These are phyloP conservation scores for Spathaspora gorwiae DNA, from an alignment of 805 yeast species.

Conservation along the genomic window DNA sequence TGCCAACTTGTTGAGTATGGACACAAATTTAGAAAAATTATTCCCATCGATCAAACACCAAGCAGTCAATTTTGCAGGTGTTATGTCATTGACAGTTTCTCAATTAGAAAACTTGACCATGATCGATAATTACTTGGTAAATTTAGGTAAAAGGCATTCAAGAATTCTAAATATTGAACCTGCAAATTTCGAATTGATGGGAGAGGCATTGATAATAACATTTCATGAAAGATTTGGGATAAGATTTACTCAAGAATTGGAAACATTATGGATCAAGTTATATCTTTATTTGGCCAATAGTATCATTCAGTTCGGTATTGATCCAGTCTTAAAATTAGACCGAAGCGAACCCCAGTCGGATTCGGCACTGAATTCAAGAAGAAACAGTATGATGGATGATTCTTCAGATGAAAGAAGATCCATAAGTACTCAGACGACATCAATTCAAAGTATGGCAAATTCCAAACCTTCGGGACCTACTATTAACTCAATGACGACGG, in stretches of 20 bases:
- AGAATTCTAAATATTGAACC: conserved; percentile 72
- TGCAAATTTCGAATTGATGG: conserved; percentile 65
- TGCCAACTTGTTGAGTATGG: conserved; percentile 59
- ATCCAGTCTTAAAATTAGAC: conserved; percentile 30
- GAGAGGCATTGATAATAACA: conserved; percentile 64
- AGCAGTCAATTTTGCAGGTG: conserved; percentile 77
- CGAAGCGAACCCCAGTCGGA: not conserved
- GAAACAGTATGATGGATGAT: conserved; percentile 1
- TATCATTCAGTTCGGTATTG: conserved; percentile 56
- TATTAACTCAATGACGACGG: not conserved
- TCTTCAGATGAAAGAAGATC: conserved; percentile 7
- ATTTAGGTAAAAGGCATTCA: conserved; percentile 70
- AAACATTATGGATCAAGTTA: conserved; percentile 66
- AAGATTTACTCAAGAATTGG: conserved; percentile 55
- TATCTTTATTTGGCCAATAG: conserved; percentile 67
- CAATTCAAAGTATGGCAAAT: not conserved
- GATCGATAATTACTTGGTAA: conserved; percentile 55
- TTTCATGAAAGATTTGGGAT: conserved; percentile 58
- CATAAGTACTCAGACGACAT: conserved; percentile 2
- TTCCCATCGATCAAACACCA: conserved; percentile 78
- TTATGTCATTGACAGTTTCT: conserved; percentile 61
- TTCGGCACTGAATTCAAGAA: not conserved
- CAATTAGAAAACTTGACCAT: conserved; percentile 55
- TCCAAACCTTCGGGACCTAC: not conserved
- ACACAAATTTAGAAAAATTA: conserved; percentile 54